Evolutionary conservation across 108 stramenopile genomes (phyloP).

Genomic region (Nitzschia sp.): DNA sequence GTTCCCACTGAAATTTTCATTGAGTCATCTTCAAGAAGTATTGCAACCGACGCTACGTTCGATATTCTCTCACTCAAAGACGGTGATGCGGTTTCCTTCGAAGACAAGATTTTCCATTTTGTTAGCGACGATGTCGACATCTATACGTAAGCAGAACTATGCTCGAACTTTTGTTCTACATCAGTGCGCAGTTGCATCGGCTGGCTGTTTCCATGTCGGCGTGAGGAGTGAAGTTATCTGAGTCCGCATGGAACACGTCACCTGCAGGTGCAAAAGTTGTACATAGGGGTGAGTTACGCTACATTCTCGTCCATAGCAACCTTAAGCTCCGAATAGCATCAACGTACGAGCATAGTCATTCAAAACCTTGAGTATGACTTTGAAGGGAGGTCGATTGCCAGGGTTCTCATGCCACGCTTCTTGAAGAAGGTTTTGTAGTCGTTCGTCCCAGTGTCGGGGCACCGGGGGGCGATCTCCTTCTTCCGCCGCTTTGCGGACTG

Average conservation of each 20-base stretch:
- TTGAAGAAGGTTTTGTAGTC: slow-evolving; percentile 62
- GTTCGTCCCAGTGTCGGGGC: slow-evolving; percentile 69
- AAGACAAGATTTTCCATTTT: no score
- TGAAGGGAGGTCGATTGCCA: slow-evolving; percentile 67
- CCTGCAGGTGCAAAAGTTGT: slow-evolving; percentile 12
- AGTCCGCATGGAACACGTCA: slow-evolving; percentile 20
- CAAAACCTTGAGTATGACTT: slow-evolving; percentile 57
- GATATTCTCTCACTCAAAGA: no score
- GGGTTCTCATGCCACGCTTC: slow-evolving; percentile 88
- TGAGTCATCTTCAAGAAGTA: no score
- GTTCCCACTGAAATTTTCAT: no score
- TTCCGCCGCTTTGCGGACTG: slow-evolving; percentile 68
- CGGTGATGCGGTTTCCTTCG: no score
- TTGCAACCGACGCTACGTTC: no score
- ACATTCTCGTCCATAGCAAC: no score
- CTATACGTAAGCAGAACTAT: no score
- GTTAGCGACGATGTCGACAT: no score
- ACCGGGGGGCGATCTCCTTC: slow-evolving; percentile 83
- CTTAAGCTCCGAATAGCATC: not conserved
- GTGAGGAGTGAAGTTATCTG: slow-evolving; percentile 5
- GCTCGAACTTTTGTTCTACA: no score
- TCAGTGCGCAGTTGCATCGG: slow-evolving; percentile 14
- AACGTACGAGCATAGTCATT: slow-evolving; percentile 45
- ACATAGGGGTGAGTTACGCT: not conserved
- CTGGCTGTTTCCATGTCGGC: slow-evolving; percentile 1